Evolutionary conservation across 2,329 filamentous ascomycete species (phyloP).

Genomic region (Alternaria longipes): DNA sequence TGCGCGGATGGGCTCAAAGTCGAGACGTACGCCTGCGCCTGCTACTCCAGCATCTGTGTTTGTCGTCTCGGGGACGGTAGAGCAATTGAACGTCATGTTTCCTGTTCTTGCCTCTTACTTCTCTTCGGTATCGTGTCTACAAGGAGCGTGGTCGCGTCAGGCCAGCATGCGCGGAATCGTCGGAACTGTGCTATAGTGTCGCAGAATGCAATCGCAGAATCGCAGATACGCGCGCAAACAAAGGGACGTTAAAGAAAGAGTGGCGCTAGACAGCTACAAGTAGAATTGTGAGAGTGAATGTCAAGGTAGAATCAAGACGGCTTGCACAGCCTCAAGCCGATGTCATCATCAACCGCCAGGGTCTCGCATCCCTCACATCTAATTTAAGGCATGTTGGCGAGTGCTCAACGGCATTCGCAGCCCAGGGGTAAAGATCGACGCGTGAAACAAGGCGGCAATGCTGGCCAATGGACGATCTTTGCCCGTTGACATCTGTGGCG

Average conservation of each 20-base stretch:
- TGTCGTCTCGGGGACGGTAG: slow-evolving; percentile 55
- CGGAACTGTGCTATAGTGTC: neutral
- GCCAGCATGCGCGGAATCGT: neutral
- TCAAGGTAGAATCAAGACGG: slow-evolving; percentile 8
- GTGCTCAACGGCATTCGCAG: neutral
- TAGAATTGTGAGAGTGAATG: neutral
- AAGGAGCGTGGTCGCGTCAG: neutral
- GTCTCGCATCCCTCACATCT: slow-evolving; percentile 11
- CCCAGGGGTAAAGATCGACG: slow-evolving; percentile 27
- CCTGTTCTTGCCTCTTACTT: neutral
- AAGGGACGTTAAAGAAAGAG: neutral
- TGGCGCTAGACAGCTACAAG: neutral
- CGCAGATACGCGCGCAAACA: neutral
- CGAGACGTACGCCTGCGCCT: slow-evolving; percentile 62
- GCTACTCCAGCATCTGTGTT: slow-evolving; percentile 67
- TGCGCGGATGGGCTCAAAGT: neutral
- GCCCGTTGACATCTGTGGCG: slow-evolving; percentile 36
- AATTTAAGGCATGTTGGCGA: slow-evolving; percentile 24
- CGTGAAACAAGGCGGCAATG: slow-evolving; percentile 28
- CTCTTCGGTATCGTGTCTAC: neutral
- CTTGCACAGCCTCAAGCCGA: slow-evolving; percentile 16
- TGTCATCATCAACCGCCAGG: slow-evolving; percentile 26
- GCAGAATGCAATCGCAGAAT: neutral
- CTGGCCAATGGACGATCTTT: slow-evolving; percentile 31
- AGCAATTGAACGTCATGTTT: slow-evolving; percentile 50